Base-by-base conservation (phyloP, 139 green algal species). In the Spirogloea muscicola region DNA sequence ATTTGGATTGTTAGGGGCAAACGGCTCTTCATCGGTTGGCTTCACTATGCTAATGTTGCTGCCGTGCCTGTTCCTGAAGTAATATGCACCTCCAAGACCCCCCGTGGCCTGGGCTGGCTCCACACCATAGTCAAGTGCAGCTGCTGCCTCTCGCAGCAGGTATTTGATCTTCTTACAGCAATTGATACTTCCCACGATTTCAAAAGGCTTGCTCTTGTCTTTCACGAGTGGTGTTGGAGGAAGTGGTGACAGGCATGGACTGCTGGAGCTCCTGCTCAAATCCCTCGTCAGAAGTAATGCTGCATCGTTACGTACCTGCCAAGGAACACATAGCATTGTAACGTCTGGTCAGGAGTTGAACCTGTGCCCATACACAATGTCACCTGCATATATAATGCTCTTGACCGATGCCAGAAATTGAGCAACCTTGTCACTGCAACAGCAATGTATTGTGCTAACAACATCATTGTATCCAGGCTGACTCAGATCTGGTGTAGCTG, bases 11-110 rank as follows among this genome's bases (percentile, higher is more conserved):
- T 94, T 94, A 37, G 63, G 46, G 4, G 86, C 88, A 0, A 86
- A 48, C 0, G 90, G 90, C 79, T 96, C 90, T 81, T 96, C 90
- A 62, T 96, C 90, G 36, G 80, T 72, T 1, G 90, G 90, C 80
- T 96, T 95, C 79, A 95, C 90, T 16, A 95, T 89, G 4, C 86
- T 89, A n/a, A 91, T 82, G 18, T 64, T 75, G 3, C 80, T 31
- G 27, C 85, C 81, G 3, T 73, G 29, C 1, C 55, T 38, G 57
- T 79, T 74, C 43, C 74, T 61, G 39, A 89, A 74, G 49, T 86
- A 82, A 63, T 90, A 90, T 27, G 68, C 74, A 10, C 86, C 86
- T 18, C 85, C 83, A 9, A 81, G 64, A 7, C 80, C 80, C 5
- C 60, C 76, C 1, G 36, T 51, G 9, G 79, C 69, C 6, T 29